Conservation (phyloP, 805 yeast genomes). For the Kazachstania africana region DNA sequence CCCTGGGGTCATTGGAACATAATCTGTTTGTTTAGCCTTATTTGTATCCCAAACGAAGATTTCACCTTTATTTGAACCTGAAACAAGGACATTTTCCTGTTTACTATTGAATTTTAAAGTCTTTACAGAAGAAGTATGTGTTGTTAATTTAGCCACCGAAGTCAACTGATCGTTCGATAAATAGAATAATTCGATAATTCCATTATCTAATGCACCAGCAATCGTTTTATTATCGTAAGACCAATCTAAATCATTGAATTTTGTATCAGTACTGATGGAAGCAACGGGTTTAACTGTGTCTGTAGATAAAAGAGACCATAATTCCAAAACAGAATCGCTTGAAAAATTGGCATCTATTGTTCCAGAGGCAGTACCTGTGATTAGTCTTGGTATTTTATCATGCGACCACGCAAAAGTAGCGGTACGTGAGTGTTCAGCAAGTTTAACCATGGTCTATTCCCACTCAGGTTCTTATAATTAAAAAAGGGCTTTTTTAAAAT, state of each 20-base stretch:
- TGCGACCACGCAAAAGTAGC: conserved; percentile 97
- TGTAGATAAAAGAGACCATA: conserved; percentile 56
- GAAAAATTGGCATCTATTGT: conserved; percentile 85
- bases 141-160: conserved; percentile 40
- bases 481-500: background rate
- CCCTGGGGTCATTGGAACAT: conserved; percentile 52
- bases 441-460: conserved; percentile 58
- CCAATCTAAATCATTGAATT: conserved; percentile 81
- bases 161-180: conserved; percentile 36
- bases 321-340: conserved; percentile 62
- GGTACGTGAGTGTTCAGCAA: conserved; percentile 72
- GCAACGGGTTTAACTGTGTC: conserved; percentile 30
- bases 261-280: conserved; percentile 38
- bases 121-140: conserved; percentile 61
- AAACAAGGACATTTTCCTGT: conserved; percentile 60
- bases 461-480: no score
- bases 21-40: conserved; percentile 33
- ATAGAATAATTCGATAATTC: conserved; percentile 60
- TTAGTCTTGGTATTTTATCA: conserved; percentile 59
- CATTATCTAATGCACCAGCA: conserved; percentile 86
- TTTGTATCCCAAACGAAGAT: conserved; percentile 82
- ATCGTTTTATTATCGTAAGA: conserved; percentile 50
- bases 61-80: conserved; percentile 75
- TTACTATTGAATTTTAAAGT: conserved; percentile 67
- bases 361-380: conserved; percentile 92